Evolutionary conservation across 306 rosid species (phyloP), one percentile per base, ranked within the genome.

Genomic region (Prosopis cineraria): DNA sequence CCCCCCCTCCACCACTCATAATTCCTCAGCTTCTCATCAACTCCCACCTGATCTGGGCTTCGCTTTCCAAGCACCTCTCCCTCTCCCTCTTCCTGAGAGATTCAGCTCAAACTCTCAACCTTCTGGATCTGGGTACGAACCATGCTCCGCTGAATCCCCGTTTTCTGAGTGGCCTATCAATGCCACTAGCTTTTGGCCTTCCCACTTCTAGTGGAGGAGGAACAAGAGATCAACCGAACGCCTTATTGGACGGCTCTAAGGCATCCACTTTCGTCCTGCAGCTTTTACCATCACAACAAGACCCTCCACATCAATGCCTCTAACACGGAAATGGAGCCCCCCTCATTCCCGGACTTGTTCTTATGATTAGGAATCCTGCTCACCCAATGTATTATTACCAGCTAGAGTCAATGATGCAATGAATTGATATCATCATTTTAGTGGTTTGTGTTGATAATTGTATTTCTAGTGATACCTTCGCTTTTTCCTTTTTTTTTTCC

Each of bases 281-380:
- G 65, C 65, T 73, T 83, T 37, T 66, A 83, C 66, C 80, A 52
- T n/a, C 85, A 80, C 11, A 80, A 80, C 11, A 80, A 82, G 80
- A 22, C 74, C 56, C 41, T 82, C 68, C 84, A 65, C 0, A n/a
- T 19, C 73, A 84, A 74, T 70, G 79, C 72, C 37, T 63, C 79
- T 19, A 36, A 76, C 11, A 66, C 82, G 84, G 79, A 82, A 84
- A 84, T 5, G 56, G 25, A 71, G 80, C 75, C 76, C 82, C 12
- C 83, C 79, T 30, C 82, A 84, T 68, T 74, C 88, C 2, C 86
- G 90, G 90, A 80, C 80, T 77, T 82, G 75, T 78, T 89, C 85
- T 40, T 84, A 85, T 4, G 88, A 84, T 66, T 86, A 84, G 31
- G 44, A 20, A 70, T n/a, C 12, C 64, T 66, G 55, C 80, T 7